Evolutionary conservation across 2,329 filamentous ascomycete species (phyloP), one percentile per base, ranked within the genome.

Genomic region (Eurotiales sp.): DNA sequence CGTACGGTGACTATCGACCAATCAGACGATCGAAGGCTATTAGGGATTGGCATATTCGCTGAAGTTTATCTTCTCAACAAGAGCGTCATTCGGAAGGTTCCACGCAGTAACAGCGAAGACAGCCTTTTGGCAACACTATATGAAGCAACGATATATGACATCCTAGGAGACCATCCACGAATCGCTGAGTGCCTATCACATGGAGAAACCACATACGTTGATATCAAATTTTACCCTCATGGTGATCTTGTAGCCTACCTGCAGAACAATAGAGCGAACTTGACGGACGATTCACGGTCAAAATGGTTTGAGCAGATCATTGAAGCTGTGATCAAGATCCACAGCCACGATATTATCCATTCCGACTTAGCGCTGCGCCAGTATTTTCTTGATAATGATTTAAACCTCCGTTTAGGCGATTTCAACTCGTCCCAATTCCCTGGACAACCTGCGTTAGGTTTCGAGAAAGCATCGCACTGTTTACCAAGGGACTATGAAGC

Each of bases 301-400:
- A 32, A 43, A 8, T 21, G 39, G 17, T 36, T 46, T n/a, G 76
- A 85, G 66, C 89, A 96, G 72, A 85, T 95, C 25, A 80, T 96
- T 19, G 84, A 84, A 57, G 90, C 90, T 29, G 90, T 96, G 58
- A 80, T 92, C 73, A 95, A 93, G 65, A 82, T 96, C 27, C 90
- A 96, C 72, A 75, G 83, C 62, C 91, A 90, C 68, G 89, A 93
- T 62, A 88, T 96, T 53, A 90, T 96, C 36, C 90, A 96, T 27
- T 50, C 40, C 17, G 47, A 44, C 21, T 37, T 48, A 21, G 29
- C 21, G n/a, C 27, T 21, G 37, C 2, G 32, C 1, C 52, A 49
- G 40, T 49, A 30, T 8, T 46, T 55, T 12, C 21, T 41, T 10
- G 23, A 40, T 30, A 32, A 32, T 17, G 11, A n/a, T 22, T 34